Conservation (phyloP, 257 asterid genomes). For the Solanum dulcamara region DNA sequence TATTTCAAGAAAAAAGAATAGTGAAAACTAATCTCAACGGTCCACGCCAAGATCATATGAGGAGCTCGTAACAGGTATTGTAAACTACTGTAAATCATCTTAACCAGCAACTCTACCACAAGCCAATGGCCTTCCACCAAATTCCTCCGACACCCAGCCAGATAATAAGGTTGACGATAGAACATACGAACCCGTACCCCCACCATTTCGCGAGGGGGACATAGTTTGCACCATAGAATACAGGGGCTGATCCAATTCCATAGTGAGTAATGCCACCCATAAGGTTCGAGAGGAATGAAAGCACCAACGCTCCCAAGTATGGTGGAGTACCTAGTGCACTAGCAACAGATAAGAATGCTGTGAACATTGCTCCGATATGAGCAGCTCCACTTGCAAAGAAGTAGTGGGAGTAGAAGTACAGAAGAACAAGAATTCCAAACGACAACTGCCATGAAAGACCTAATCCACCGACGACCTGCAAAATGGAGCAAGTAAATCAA, state of each 20-base stretch:
- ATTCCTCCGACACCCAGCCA: slow-evolving; percentile 93
- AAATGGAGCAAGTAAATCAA: not conserved
- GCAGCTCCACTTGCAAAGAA: slow-evolving; percentile 99
- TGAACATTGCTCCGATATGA: slow-evolving; percentile 96
- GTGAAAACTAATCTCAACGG: not conserved
- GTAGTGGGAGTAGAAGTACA: slow-evolving; percentile 94
- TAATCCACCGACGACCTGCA: slow-evolving; percentile 85
- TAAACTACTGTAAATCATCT: not conserved
- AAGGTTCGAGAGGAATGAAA: slow-evolving; percentile 72
- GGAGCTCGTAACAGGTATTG: not conserved
- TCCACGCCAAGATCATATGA: not conserved
- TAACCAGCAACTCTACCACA: slow-evolving; percentile 39
- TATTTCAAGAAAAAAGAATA: not conserved
- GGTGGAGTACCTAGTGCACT: slow-evolving; percentile 92
- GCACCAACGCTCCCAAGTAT: slow-evolving; percentile 68
- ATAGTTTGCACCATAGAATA: slow-evolving; percentile 78
- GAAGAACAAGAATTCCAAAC: slow-evolving; percentile 86
- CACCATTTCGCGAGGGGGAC: slow-evolving; percentile 82
- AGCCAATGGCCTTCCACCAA: slow-evolving; percentile 93
- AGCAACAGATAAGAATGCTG: slow-evolving; percentile 88
- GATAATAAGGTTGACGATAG: slow-evolving; percentile 64
- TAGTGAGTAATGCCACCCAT: slow-evolving; percentile 95
- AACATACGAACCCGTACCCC: slow-evolving; percentile 81
- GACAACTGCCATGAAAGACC: slow-evolving; percentile 97
- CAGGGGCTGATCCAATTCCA: slow-evolving; percentile 85